Conservation (phyloP, 805 yeast genomes). For the Candida broadrunensis region DNA sequence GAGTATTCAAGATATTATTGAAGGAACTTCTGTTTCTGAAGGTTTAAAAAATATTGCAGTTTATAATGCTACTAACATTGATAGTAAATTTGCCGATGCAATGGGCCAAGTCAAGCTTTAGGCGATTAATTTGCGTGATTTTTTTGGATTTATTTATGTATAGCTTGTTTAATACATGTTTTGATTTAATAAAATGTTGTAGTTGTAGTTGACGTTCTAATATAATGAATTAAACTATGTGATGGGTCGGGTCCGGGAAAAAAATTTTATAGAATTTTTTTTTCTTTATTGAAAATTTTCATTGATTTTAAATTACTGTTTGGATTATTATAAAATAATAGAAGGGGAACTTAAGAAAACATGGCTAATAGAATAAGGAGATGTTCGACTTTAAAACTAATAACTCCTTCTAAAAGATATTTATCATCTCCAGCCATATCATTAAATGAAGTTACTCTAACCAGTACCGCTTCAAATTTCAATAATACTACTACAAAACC, state of each 20-base stretch:
- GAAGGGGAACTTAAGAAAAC: neutral
- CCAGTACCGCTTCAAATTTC: no score
- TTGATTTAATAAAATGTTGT: no score
- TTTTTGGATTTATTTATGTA: no score
- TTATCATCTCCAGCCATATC: conserved; percentile 5
- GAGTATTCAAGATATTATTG: conserved; percentile 40
- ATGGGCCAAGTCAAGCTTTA: conserved; percentile 6
- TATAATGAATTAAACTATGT: no score
- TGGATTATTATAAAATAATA: no score
- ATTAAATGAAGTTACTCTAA: neutral
- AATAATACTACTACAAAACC: no score
- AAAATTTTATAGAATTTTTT: neutral
- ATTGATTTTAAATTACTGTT: neutral
- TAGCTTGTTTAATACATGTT: no score
- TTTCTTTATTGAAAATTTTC: neutral
- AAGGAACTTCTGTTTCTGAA: conserved; percentile 36
- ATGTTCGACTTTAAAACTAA: neutral
- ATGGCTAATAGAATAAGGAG: conserved; percentile 4
- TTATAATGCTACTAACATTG: conserved; percentile 43
- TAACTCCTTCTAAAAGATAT: conserved; percentile 2
- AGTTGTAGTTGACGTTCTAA: no score
- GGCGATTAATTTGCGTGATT: neutral
- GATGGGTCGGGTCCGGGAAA: no score
- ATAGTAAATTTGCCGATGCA: conserved; percentile 7
- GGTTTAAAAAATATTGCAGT: conserved; percentile 54